Conservation (phyloP, 495 filamentous ascomycete genomes). For the Penicillium simplicissimum region DNA sequence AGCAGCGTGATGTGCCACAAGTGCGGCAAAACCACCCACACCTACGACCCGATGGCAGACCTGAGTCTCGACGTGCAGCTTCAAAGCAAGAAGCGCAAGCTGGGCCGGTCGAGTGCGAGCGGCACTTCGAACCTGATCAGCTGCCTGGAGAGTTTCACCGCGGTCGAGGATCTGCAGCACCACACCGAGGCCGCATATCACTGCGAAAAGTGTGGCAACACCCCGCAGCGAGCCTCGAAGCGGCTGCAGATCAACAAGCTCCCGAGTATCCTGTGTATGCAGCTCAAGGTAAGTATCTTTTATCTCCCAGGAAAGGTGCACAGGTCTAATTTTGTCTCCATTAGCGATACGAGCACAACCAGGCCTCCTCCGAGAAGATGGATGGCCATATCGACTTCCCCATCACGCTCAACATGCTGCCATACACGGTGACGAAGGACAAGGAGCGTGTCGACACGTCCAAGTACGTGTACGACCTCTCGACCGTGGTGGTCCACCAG, state of each 20-base stretch:
- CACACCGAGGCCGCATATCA: constrained; percentile 72
- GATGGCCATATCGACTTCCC: constrained; percentile 81
- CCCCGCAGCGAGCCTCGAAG: constrained; percentile 70
- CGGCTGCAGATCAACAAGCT: constrained; percentile 76
- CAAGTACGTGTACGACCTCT: constrained; percentile 76
- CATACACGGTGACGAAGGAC: constrained; percentile 70
- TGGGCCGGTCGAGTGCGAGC: constrained; percentile 38
- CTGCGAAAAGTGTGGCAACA: constrained; percentile 72
- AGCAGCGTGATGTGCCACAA: constrained; percentile 84
- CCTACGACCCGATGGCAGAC: constrained; percentile 83
- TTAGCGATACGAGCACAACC: constrained; percentile 77
- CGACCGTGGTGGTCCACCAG: constrained; percentile 79
- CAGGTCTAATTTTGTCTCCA: neutral
- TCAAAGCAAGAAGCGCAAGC: constrained; percentile 52
- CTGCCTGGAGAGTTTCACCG: constrained; percentile 81
- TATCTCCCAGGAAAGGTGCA: neutral
- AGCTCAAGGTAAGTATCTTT: constrained; percentile 68
- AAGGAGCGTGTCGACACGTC: constrained; percentile 37
- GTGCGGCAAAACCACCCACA: constrained; percentile 74
- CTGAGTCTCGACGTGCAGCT: constrained; percentile 76
- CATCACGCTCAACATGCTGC: constrained; percentile 81
- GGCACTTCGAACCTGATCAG: constrained; percentile 63
- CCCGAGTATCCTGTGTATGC: constrained; percentile 85
- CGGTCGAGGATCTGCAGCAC: constrained; percentile 56
- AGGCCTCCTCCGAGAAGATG: constrained; percentile 71